phyloP scores from a whole-genome alignment of 192 early-diverging fungal species.

The Coemansia guatemalensis region DNA sequence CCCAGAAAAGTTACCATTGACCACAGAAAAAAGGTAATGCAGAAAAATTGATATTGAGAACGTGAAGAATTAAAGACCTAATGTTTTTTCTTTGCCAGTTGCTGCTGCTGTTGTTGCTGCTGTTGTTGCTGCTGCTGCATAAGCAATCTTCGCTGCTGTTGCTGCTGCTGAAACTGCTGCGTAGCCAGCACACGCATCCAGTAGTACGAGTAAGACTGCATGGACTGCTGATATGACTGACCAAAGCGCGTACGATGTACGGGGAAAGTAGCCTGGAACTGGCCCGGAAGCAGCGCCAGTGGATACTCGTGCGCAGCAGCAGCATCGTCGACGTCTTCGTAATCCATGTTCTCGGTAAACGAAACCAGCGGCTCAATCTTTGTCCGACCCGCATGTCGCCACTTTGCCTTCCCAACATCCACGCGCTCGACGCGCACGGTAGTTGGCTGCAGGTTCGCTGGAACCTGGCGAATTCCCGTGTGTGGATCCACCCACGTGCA shows the following conservation, averaged over 20 bases:
- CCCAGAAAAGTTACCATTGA: no score
- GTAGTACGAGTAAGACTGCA: constrained; percentile 31
- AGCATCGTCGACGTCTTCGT: background rate
- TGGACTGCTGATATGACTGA: constrained; percentile 30
- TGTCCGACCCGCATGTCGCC: constrained; percentile 6
- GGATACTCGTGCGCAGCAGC: constrained; percentile 22
- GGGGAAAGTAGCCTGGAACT: constrained; percentile 44
- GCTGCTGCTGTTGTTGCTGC: constrained; percentile 12
- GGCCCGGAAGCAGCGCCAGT: constrained; percentile 47
- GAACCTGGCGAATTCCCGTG: constrained; percentile 48
- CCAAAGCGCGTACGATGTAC: constrained; percentile 42
- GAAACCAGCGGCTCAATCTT: constrained; percentile 21
- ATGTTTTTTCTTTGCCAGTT: background rate
- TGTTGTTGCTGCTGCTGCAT: constrained; percentile 9
- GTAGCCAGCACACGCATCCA: constrained; percentile 32
- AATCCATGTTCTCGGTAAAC: constrained; percentile 16
- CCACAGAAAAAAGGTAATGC: no score
- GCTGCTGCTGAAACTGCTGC: constrained; percentile 15
- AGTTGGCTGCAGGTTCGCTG: constrained; percentile 42
- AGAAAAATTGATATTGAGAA: no score
- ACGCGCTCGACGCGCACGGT: constrained; percentile 16
- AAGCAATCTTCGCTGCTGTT: constrained; percentile 32
- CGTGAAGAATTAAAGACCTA: no score
- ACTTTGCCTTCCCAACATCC: background rate
- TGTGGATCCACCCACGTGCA: constrained; percentile 52